Base-by-base conservation (phyloP, 2,329 filamentous ascomycete genomes). In the Helminthosporium solani region DNA sequence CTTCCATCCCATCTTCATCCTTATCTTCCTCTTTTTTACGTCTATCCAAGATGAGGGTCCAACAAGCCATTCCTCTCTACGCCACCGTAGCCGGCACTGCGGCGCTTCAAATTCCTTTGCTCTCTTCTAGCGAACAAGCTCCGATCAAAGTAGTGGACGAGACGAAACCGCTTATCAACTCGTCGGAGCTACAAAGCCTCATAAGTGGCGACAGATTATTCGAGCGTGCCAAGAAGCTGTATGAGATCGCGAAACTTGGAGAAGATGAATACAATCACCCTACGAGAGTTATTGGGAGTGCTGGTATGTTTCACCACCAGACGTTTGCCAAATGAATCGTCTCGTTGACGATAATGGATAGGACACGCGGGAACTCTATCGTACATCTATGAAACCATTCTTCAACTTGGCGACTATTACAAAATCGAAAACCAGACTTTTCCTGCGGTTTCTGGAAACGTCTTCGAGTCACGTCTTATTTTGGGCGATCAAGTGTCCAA, bases 181-280 rank as follows among this genome's bases (percentile, higher is more conserved):
- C 66, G 3, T 57, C 63, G 9, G 65, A 60, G 37, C 57, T 71
- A 19, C 66, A 70, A 34, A 58, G 64, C 37, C 55, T 66, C 39
- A 66, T 72, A 52, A 68, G 63, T 14, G 58, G 58, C 14, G 61
- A 70, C 12, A 56, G 61, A 18, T 47, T 72, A 23, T 54, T 67
- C 44, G 45, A 45, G 11, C 59, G 66, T 23, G 61, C 68, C 7
- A 63, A 69, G 53, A 63, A 67, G 50, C 47, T 74, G 40, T 72
- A 69, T 40, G 61, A 68, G 43, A 68, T 73, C 33, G 73, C 72
- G 3, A 74, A 74, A 49, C 63, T 73, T 37, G 68, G 71, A 5
- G 67, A 71, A 9, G 55, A 57, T 8, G 72, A 71, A 35, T 72
- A 73, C 57, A 70, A 74, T 41, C 70, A 71, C 36, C 73, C 73